These are phyloP conservation scores for Trichoderma polysporum DNA, from an alignment of 2,329 filamentous ascomycete species.

Conservation along the genomic window DNA sequence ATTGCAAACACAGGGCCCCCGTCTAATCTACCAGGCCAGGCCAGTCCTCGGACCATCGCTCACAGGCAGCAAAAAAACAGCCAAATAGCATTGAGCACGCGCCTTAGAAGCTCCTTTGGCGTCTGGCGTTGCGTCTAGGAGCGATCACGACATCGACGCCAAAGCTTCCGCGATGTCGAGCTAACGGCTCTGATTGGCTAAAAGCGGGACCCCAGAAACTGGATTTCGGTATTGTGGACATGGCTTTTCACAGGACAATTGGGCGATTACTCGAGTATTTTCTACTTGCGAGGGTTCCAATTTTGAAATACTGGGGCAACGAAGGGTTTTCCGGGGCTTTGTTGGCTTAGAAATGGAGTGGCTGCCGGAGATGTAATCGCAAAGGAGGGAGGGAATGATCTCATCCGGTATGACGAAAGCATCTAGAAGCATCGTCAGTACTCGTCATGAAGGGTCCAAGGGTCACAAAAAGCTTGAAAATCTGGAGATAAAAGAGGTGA, in stretches of 20 bases:
- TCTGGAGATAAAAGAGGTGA: background rate
- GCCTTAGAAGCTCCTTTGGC: slow-evolving; percentile 32
- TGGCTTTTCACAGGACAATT: background rate
- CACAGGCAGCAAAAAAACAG: background rate
- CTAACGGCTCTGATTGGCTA: slow-evolving; percentile 38
- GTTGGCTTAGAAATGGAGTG: slow-evolving; percentile 17
- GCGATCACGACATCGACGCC: slow-evolving; percentile 55
- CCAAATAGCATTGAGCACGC: slow-evolving; percentile 37
- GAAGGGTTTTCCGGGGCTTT: slow-evolving; percentile 20
- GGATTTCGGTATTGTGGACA: slow-evolving; percentile 1
- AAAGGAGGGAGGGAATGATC: slow-evolving; percentile 14
- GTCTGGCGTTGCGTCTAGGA: slow-evolving; percentile 35
- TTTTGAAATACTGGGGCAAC: slow-evolving; percentile 16
- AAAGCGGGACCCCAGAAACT: slow-evolving; percentile 12
- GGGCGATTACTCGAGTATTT: slow-evolving; percentile 6
- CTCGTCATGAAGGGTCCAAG: background rate
- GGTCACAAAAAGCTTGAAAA: background rate
- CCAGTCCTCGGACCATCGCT: slow-evolving; percentile 5
- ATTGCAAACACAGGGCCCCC: background rate
- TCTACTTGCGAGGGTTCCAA: slow-evolving; percentile 6
- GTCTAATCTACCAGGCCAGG: slow-evolving; percentile 7
- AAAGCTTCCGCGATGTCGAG: slow-evolving; percentile 47
- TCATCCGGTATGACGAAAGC: slow-evolving; percentile 16
- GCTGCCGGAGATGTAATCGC: slow-evolving; percentile 11
- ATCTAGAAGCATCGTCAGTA: slow-evolving; percentile 15